Base-by-base conservation (phyloP, 306 rosid genomes). In the Lupinus albus region DNA sequence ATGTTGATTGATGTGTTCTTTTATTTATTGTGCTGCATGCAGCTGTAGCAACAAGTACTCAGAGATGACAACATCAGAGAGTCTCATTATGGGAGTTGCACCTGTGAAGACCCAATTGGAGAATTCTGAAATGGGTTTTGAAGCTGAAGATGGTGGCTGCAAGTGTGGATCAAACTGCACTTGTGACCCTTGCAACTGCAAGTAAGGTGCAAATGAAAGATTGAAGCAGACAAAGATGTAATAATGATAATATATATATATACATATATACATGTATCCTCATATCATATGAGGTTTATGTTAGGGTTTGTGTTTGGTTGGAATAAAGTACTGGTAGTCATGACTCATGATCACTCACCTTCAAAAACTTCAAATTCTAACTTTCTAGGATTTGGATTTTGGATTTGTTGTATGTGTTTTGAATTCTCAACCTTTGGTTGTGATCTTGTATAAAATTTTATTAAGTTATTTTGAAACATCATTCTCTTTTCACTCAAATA, bases 121-220 rank as follows among this genome's bases (percentile, higher is more conserved):
- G 61, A 78, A 75, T 9, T 58, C 83, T 64, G 92, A 86, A 70
- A 75, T 80, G 82, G 79, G 78, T 5, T 80, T 51, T 16, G 72
- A 45, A 0, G 81, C 83, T 4, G 92, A 77, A 71, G 54, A 59
- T 20, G 79, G 45, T 38, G 86, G 91, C 35, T 91, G 97, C 89
- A 86, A 81, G 80, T 91, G 97, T 39, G 89, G 93, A 32, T 51
- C 53, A 14, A 81, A 73, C 83, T 91, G 97, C 88, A 64, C 67
- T 4, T 91, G 97, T 70, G 61, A 88, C 68, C 89, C 97, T 1
- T 91, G 97, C 89, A 80, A 13, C 60, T 90, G 96, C 65, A 72
- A 87, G 68, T 85, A 88, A 86, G 55, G 11, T 21, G 51, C 7
- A 41, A 6, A 42, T 42, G 45, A 44, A 59, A 49, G 18, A 11